Evolutionary conservation across 2,329 filamentous ascomycete genomes (phyloP).

Genomic region (Spiromastix sp.): DNA sequence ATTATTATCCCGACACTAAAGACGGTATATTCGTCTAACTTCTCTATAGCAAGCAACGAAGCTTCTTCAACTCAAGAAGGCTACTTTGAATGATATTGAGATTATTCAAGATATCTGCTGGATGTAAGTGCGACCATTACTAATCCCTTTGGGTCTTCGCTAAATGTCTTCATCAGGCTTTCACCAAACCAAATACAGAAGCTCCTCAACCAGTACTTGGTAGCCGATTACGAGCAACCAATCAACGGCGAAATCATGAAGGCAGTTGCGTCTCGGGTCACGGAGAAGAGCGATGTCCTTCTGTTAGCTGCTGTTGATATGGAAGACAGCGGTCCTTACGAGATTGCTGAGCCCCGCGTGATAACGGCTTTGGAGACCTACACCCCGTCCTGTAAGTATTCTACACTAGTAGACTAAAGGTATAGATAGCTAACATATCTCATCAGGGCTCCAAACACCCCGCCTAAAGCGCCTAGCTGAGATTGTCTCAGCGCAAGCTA

Average conservation of each 20-base stretch:
- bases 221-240: conserved; percentile 97
- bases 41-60: conserved; percentile 78
- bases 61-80: conserved; percentile 96
- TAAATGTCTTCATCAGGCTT: conserved; percentile 48
- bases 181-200: conserved; percentile 99
- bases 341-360: conserved; percentile 91
- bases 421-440: too few species aligned
- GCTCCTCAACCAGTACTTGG: conserved; percentile 93
- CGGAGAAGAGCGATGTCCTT: conserved; percentile 95
- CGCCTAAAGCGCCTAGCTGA: conserved; percentile 93
- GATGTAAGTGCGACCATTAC: conserved; percentile 59
- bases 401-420: too few species aligned
- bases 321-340: conserved; percentile 97
- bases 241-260: conserved; percentile 99
- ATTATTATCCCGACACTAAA: not conserved
- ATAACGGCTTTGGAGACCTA: conserved; percentile 97
- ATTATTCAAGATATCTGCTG: conserved; percentile 99
- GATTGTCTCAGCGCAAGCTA: conserved; percentile 92
- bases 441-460: conserved; percentile 82
- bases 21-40: conserved; percentile 9
- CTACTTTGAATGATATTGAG: conserved; percentile 96
- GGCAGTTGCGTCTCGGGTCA: conserved; percentile 90
- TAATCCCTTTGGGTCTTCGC: not conserved
- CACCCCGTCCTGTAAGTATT: conserved; percentile 82
- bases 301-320: conserved; percentile 92